These are phyloP conservation scores for Globisporangium abappressorium DNA, from an alignment of 352 stramenopile species.

Conservation along the genomic window DNA sequence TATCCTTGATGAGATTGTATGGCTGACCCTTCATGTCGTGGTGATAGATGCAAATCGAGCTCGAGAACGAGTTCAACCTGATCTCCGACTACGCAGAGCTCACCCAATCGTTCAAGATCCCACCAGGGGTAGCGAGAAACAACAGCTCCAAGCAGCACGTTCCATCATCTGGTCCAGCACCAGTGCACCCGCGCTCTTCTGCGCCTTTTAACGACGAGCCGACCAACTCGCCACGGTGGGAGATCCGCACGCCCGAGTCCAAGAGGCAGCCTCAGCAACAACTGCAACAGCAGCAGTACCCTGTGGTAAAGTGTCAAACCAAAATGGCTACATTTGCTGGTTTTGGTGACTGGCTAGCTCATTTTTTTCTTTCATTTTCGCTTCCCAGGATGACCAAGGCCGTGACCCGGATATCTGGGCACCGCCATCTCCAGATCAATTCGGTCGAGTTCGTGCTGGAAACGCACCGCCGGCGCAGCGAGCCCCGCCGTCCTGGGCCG, in stretches of 20 bases:
- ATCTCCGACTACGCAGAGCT: slow-evolving; percentile 80
- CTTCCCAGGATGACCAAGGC: slow-evolving; percentile 22
- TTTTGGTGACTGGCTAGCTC: background rate
- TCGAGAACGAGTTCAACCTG: slow-evolving; percentile 75
- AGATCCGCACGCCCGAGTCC: slow-evolving; percentile 45
- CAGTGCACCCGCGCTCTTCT: slow-evolving; percentile 13
- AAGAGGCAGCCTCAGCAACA: slow-evolving; percentile 22
- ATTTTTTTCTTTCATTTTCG: background rate
- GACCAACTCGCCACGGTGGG: slow-evolving; percentile 37
- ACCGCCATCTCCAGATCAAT: slow-evolving; percentile 56
- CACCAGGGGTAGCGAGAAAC: slow-evolving; percentile 27
- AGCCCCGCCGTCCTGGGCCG: slow-evolving; percentile 50
- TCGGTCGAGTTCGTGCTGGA: slow-evolving; percentile 25
- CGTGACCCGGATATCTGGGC: slow-evolving; percentile 74
- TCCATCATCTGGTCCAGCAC: slow-evolving; percentile 2
- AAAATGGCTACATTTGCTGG: background rate
- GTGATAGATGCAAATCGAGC: slow-evolving; percentile 77
- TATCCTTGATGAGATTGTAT: background rate
- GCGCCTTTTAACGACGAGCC: slow-evolving; percentile 22
- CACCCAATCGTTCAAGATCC: slow-evolving; percentile 59
- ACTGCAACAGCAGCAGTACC: slow-evolving; percentile 12
- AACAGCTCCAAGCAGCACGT: slow-evolving; percentile 9
- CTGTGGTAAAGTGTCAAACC: background rate
- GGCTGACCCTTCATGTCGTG: background rate
- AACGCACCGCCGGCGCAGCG: slow-evolving; percentile 19